Evolutionary conservation across 495 filamentous ascomycete species (phyloP).

Genomic region (Neurospora sublineolata): DNA sequence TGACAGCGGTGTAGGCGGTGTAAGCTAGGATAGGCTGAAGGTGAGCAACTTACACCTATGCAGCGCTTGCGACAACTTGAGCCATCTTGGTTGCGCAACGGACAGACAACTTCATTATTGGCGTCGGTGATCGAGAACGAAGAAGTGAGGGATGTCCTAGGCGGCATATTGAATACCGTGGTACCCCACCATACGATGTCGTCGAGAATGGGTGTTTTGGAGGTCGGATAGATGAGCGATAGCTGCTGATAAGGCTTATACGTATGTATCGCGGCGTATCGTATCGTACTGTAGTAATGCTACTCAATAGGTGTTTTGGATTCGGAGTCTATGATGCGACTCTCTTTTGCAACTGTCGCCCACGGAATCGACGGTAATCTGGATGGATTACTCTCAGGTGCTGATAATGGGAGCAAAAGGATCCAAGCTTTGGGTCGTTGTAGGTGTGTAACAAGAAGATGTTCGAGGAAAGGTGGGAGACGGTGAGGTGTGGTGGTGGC

Average conservation of each 20-base stretch:
- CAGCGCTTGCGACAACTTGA: slow-evolving; percentile 97
- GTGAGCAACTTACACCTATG: slow-evolving; percentile 70
- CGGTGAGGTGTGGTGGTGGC: slow-evolving; percentile 8
- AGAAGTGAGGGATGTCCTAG: slow-evolving; percentile 72
- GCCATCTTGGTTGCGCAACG: slow-evolving; percentile 89
- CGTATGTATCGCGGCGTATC: background rate
- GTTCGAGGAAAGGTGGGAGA: slow-evolving; percentile 31
- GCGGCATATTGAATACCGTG: slow-evolving; percentile 61
- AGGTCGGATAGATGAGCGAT: slow-evolving; percentile 21
- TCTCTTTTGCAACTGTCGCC: background rate
- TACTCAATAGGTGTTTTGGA: slow-evolving; percentile 24
- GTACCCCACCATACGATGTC: slow-evolving; percentile 42
- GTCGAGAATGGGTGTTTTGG: slow-evolving; percentile 1
- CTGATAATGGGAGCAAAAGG: slow-evolving; percentile 3
- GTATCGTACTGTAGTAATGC: slow-evolving; percentile 1
- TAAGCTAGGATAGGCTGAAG: slow-evolving; percentile 11
- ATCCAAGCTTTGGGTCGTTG: slow-evolving; percentile 13
- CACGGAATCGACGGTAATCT: background rate
- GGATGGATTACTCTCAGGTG: background rate
- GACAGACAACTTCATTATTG: slow-evolving; percentile 94
- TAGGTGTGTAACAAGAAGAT: slow-evolving; percentile 35
- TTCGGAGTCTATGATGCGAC: background rate
- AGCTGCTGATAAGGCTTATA: slow-evolving; percentile 24
- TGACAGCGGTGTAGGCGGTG: background rate
- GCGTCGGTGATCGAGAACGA: slow-evolving; percentile 87